Evolutionary conservation across 140 eudicot genomes (phyloP), one percentile per base, ranked within the genome.

Genomic region (Anethum foeniculum): DNA sequence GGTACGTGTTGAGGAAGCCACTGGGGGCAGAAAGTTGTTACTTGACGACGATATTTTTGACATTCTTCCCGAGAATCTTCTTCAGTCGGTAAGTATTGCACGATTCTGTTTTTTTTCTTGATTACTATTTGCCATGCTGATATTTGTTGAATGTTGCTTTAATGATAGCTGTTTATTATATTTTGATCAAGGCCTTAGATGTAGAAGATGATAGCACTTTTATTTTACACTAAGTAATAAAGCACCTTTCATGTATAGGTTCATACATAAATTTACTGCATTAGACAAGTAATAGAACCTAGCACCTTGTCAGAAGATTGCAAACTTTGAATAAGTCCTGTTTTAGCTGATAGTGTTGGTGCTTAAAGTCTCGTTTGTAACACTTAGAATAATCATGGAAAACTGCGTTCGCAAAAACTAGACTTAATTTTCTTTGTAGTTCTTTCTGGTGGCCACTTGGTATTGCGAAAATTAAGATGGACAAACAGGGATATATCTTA

Each of bases 1-100:
- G 51, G 79, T 18, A 62, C 43, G 73, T 4, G 71, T 79, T 38
- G 76, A 86, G 46, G 84, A 80, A 25, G 36, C 38, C 74, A 34
- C n/a, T 68, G 74, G 11, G 44, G n/a, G 25, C 13, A 82, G 71
- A 76, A 72, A 46, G 16, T 81, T 80, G 36, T 79, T 88, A 16
- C 18, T 25, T 64, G 80, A 85, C 78, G 77, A 79, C 48, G 87
- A 93, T 85, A 64, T 87, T 81, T 48, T 62, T 30, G 90, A 90
- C 80, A 62, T 94, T 51, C 91, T 92, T 67, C 87, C 92, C 0
- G 83, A 78, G 27, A 85, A 83, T 58, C 93, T 94, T 25, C 32
- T 92, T 47, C 81, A 86, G 56, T 92, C 97, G 83, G 98, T 94
- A 85, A 82, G 89, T 78, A 5, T 56, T 56, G 30, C 12, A 60